phyloP scores from a whole-genome alignment of 169 alveolate genomes.

The Plasmodium inui region DNA sequence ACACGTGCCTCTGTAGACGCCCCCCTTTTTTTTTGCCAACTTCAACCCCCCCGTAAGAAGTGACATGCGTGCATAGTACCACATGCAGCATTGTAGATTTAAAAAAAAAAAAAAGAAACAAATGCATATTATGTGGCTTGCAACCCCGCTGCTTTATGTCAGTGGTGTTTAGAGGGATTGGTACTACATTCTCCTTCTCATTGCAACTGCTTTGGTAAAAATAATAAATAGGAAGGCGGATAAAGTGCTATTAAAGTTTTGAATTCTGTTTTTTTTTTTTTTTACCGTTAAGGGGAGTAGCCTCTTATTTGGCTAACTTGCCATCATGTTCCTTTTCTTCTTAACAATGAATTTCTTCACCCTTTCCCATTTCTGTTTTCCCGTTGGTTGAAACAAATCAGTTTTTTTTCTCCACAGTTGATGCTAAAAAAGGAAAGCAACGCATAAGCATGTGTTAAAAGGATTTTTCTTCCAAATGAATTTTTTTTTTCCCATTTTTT shows the following conservation, averaged over 20 bases:
- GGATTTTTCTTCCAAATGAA: not conserved
- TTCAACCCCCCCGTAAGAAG: not conserved
- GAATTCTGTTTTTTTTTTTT: not conserved
- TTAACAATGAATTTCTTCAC: not conserved
- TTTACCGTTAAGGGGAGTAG: not conserved
- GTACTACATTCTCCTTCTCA: not conserved
- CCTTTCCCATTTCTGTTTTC: not conserved
- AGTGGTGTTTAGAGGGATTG: not conserved
- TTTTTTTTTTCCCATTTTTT: not conserved
- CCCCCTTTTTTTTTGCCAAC: not conserved
- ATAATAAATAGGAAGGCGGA: not conserved
- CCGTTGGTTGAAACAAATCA: not conserved
- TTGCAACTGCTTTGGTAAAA: not conserved
- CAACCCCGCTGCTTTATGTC: not conserved
- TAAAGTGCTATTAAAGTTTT: not conserved
- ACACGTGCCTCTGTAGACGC: not conserved
- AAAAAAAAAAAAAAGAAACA: not conserved
- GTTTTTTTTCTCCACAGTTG: not conserved
- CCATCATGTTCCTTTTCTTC: not conserved
- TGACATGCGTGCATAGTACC: not conserved
- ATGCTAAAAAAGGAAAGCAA: not conserved
- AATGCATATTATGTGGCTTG: not conserved
- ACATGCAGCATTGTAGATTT: not conserved
- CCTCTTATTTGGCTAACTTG: not conserved
- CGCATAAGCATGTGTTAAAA: not conserved